Conservation (phyloP, 192 early-diverging fungal species). For the Entrophospora sp. region DNA sequence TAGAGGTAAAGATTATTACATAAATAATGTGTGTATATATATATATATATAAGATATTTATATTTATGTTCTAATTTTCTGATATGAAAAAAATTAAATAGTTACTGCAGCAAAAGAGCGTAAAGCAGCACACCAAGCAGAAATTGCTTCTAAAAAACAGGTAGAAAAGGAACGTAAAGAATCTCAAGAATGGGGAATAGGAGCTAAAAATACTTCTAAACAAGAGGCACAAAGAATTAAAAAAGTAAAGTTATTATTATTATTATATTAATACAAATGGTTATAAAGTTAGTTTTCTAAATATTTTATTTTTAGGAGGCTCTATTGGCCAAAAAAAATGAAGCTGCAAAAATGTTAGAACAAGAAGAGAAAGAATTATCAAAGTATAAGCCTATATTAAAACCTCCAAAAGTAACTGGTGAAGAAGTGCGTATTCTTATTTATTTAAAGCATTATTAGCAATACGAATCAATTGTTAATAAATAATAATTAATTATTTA, state of each 20-base stretch:
- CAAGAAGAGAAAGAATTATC: conserved; percentile 48
- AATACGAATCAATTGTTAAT: background rate
- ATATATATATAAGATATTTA: background rate
- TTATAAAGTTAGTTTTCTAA: background rate
- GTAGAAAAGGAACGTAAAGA: conserved; percentile 50
- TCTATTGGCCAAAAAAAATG: conserved; percentile 41
- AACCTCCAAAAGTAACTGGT: conserved; percentile 28
- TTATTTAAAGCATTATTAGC: background rate
- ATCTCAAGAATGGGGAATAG: conserved; percentile 52
- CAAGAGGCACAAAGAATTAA: conserved; percentile 51
- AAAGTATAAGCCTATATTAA: conserved; percentile 32
- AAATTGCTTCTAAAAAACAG: conserved; percentile 43
- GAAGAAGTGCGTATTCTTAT: conserved; percentile 31
- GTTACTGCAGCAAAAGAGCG: conserved; percentile 64
- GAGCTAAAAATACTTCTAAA: conserved; percentile 57
- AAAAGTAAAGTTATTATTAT: conserved; percentile 28
- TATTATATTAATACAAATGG: background rate
- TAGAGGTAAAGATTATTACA: conserved; percentile 31
- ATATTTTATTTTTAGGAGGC: conserved; percentile 28
- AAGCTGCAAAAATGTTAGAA: conserved; percentile 41
- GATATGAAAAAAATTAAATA: too few relatives aligned
- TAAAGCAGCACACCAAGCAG: conserved; percentile 60
- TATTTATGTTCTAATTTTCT: too few relatives aligned
- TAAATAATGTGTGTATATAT: background rate
- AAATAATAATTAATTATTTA: conserved; percentile 4